Conservation (phyloP, 139 green algal species). For the Picochlorum sp. region DNA sequence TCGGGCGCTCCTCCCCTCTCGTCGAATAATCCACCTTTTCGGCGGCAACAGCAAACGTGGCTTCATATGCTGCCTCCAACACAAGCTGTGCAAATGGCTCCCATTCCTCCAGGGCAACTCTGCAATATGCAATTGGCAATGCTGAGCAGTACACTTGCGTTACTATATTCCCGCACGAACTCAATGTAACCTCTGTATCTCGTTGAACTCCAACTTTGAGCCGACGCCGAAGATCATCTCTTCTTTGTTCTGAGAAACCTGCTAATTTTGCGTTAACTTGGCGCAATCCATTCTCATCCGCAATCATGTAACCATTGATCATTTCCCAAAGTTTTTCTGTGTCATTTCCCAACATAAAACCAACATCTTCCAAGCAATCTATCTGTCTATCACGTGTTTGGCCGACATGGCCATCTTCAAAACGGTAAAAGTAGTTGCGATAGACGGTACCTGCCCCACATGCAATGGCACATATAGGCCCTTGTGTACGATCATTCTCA, state of each 20-base stretch:
- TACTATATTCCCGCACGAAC: background rate
- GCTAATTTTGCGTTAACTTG: background rate
- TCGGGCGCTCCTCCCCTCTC: background rate
- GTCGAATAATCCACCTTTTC: background rate
- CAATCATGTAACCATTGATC: background rate
- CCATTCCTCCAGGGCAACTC: background rate
- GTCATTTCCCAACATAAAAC: background rate
- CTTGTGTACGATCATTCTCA: conserved; percentile 3
- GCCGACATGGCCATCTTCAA: background rate
- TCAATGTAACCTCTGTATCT: background rate
- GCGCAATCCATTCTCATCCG: background rate
- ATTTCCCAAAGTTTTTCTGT: background rate
- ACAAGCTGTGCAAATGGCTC: background rate
- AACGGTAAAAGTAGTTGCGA: background rate
- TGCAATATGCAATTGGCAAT: conserved; percentile 8
- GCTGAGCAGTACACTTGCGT: conserved; percentile 13
- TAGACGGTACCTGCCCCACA: conserved; percentile 1
- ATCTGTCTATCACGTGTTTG: conserved; percentile 4
- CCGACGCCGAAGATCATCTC: background rate
- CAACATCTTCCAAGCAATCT: conserved; percentile 4
- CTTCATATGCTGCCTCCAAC: background rate
- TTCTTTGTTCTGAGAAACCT: background rate
- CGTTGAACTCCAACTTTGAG: conserved; percentile 1
- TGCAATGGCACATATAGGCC: background rate
- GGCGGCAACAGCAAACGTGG: background rate